Evolutionary conservation across 495 filamentous ascomycete species (phyloP).

Genomic region (Hyphodiscus hymeniophilus): DNA sequence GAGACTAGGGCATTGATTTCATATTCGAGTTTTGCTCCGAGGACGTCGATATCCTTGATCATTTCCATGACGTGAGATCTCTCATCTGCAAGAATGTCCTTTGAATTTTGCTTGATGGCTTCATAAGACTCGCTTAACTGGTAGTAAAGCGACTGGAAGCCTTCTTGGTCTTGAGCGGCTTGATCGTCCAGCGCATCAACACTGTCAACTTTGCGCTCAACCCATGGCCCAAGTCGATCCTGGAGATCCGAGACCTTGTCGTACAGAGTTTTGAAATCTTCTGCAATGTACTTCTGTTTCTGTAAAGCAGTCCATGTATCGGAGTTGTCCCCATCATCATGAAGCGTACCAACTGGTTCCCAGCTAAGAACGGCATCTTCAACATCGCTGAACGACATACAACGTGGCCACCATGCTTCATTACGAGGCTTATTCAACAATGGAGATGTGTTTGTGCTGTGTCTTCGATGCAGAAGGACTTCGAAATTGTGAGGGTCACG

Average conservation of each 20-base stretch:
- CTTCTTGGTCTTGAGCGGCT: conserved; percentile 50
- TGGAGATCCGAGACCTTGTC: conserved; percentile 38
- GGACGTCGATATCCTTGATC: conserved; percentile 71
- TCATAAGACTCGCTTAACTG: conserved; percentile 59
- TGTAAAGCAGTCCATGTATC: conserved; percentile 29
- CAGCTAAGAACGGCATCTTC: conserved; percentile 78
- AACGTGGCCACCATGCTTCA: conserved; percentile 63
- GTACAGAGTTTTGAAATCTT: conserved; percentile 54
- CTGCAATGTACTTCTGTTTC: conserved; percentile 42
- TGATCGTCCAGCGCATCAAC: conserved; percentile 57
- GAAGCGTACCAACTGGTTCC: conserved; percentile 30
- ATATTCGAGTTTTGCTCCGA: conserved; percentile 88
- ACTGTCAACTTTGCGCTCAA: conserved; percentile 48
- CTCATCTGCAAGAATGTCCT: conserved; percentile 61
- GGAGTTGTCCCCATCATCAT: conserved; percentile 16
- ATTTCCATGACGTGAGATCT: conserved; percentile 58
- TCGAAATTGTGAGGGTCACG: conserved; percentile 21
- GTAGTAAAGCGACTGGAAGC: conserved; percentile 59
- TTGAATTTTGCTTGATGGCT: conserved; percentile 52
- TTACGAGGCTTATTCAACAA: conserved; percentile 29
- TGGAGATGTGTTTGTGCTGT: conserved; percentile 36
- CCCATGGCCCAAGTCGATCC: conserved; percentile 53
- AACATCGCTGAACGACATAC: conserved; percentile 82
- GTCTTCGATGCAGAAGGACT: conserved; percentile 34
- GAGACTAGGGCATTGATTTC: conserved; percentile 74